Conservation (phyloP, 768 basidiomycete genomes). For the Rhizopogon rudus region DNA sequence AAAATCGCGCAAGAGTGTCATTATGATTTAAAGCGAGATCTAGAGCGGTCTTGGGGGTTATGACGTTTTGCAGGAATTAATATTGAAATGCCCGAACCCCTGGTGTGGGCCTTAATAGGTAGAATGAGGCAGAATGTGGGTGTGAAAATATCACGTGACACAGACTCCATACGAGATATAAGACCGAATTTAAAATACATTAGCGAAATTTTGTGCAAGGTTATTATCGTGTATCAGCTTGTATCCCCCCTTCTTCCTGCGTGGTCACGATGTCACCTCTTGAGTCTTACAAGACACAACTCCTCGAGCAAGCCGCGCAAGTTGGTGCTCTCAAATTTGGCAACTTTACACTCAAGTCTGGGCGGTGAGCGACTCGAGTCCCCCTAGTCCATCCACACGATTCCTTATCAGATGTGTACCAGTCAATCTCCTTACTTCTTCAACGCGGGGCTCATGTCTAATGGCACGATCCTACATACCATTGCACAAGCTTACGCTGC, state of each 20-base stretch:
- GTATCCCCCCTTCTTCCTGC: not conserved
- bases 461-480: constrained; percentile 73
- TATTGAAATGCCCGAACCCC: too few relatives aligned
- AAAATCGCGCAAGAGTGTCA: too few relatives aligned
- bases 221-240: not conserved
- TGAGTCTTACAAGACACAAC: constrained; percentile 50
- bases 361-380: constrained; percentile 54
- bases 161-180: too few relatives aligned
- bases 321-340: constrained; percentile 86
- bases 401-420: not conserved
- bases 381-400: not conserved
- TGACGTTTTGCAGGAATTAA: too few relatives aligned
- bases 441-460: constrained; percentile 87
- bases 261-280: constrained; percentile 16
- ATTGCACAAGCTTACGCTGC: constrained; percentile 81
- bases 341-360: constrained; percentile 90
- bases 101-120: too few relatives aligned
- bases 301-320: constrained; percentile 65
- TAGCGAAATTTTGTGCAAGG: not conserved
- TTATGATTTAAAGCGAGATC: too few relatives aligned
- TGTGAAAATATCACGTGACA: too few relatives aligned
- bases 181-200: too few relatives aligned
- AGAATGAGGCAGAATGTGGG: too few relatives aligned
- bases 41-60: too few relatives aligned
- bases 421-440: constrained; percentile 96